Evolutionary conservation across 2,329 filamentous ascomycete species (phyloP), one percentile per base, ranked within the genome.

Genomic region (Fusarium mundagurra): DNA sequence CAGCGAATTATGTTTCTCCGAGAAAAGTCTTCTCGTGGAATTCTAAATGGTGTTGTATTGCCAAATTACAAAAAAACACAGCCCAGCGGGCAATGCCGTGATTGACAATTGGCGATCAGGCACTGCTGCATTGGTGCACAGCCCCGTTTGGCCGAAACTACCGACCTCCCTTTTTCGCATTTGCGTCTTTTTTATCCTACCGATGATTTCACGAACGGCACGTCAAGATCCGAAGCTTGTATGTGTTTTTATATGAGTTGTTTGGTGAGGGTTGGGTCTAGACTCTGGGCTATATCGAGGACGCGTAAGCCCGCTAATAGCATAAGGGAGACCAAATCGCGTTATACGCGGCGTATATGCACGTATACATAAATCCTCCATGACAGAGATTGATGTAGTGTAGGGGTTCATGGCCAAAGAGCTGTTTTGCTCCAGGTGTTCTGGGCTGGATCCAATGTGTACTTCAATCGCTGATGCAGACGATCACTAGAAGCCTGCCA

Each of bases 401-500:
- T 14, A 2, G 8, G 10, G 0, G 12, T 4, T 17, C 27, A 65
- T 10, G 62, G 62, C 62, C 64, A 67, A 2, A 67, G 33, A 13
- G 61, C 41, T 18, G 16, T 3, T 20, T 66, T 67, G 4, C 5
- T n/a, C 64, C 64, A 67, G 3, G 8, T 16, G 6, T 17, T 11
- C 11, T 14, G 18, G 3, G n/a, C 36, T 0, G 31, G 7, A 22
- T 60, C 43, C 31, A n/a, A 34, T 12, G 16, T 20, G 24, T 68
- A 68, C 8, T 34, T 10, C 22, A 68, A 17, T 29, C 66, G 27
- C 33, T 63, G 64, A 22, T 68, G 66, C 4, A 68, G 14, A 1
- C 66, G 66, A n/a, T 68, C 55, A 27, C 27, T 44, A 5, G 66
- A 68, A 38, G 64, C 66, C 29, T 68, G 66, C 66, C 66, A 68